These are phyloP conservation scores for Phytophthora hibernalis DNA, from an alignment of 352 stramenopile species.

Conservation along the genomic window DNA sequence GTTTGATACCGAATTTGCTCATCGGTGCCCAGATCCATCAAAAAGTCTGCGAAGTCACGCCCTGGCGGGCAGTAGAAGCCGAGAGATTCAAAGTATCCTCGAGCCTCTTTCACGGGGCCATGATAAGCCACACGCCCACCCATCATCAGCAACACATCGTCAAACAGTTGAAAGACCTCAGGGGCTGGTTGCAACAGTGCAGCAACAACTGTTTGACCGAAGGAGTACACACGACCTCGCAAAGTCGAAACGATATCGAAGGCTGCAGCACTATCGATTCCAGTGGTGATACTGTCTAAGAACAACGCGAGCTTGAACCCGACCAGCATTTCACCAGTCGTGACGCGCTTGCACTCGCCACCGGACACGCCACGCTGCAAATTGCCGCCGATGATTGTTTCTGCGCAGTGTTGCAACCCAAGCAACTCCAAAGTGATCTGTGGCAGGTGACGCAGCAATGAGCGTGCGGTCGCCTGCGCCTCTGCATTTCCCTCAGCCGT, in stretches of 20 bases:
- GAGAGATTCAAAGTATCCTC: slow-evolving; percentile 50
- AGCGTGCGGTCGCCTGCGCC: slow-evolving; percentile 32
- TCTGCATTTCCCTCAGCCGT: slow-evolving; percentile 27
- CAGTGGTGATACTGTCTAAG: slow-evolving; percentile 78
- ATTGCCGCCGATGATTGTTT: slow-evolving; percentile 59
- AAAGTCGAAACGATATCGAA: slow-evolving; percentile 59
- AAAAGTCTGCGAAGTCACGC: slow-evolving; percentile 55
- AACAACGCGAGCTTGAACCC: slow-evolving; percentile 74
- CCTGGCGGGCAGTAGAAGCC: slow-evolving; percentile 48
- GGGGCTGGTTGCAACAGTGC: slow-evolving; percentile 86
- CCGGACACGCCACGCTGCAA: slow-evolving; percentile 75
- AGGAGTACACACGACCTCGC: slow-evolving; percentile 37
- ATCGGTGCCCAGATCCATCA: slow-evolving; percentile 53
- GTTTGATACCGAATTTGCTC: slow-evolving; percentile 50
- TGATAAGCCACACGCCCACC: slow-evolving; percentile 87
- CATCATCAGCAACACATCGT: slow-evolving; percentile 61
- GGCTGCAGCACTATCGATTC: slow-evolving; percentile 61
- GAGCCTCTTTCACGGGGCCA: slow-evolving; percentile 33
- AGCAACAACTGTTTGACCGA: slow-evolving; percentile 64
- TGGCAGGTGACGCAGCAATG: slow-evolving; percentile 37
- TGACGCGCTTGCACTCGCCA: slow-evolving; percentile 91
- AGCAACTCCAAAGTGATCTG: slow-evolving; percentile 45
- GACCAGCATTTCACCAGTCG: slow-evolving; percentile 87
- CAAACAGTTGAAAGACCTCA: slow-evolving; percentile 62
- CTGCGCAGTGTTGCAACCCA: slow-evolving; percentile 48